phyloP scores from a whole-genome alignment of 2,329 filamentous ascomycete species.

The Aaosphaeria pasadenensis region DNA sequence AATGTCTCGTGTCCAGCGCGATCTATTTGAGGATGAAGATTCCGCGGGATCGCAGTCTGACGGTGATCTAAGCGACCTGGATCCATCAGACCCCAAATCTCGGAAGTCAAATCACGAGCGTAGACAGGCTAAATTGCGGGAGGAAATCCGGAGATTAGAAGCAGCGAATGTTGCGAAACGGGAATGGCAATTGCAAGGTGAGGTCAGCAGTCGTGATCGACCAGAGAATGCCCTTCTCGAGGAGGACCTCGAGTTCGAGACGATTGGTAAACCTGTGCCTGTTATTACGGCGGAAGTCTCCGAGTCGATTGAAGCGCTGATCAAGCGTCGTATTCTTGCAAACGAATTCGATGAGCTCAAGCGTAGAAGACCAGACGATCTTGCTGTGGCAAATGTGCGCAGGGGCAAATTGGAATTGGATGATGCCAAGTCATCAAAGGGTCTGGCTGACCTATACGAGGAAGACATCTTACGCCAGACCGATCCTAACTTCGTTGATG shows the following conservation, averaged over 20 bases:
- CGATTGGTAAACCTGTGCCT: slow-evolving; percentile 89
- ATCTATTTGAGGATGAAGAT: slow-evolving; percentile 76
- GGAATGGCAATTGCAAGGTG: slow-evolving; percentile 85
- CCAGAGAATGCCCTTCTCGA: slow-evolving; percentile 91
- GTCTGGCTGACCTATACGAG: slow-evolving; percentile 90
- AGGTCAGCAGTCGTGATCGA: slow-evolving; percentile 77
- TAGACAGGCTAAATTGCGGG: slow-evolving; percentile 76
- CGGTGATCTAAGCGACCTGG: slow-evolving; percentile 60
- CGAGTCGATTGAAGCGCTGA: slow-evolving; percentile 87
- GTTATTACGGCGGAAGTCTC: slow-evolving; percentile 90
- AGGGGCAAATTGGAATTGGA: slow-evolving; percentile 78
- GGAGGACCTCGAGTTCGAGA: slow-evolving; percentile 93
- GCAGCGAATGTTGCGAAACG: slow-evolving; percentile 84
- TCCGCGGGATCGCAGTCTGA: slow-evolving; percentile 53
- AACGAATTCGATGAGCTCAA: slow-evolving; percentile 91
- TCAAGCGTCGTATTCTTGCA: slow-evolving; percentile 87
- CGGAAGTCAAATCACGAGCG: slow-evolving; percentile 82
- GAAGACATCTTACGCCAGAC: slow-evolving; percentile 78
- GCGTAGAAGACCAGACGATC: slow-evolving; percentile 72
- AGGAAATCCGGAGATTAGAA: slow-evolving; percentile 90
- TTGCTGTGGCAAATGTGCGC: slow-evolving; percentile 60
- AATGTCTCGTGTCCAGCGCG: slow-evolving; percentile 82
- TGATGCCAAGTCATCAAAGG: slow-evolving; percentile 82
- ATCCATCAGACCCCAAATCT: slow-evolving; percentile 68
- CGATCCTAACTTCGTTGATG: slow-evolving; percentile 78